These are phyloP conservation scores for Blastobotrys persicus DNA, from an alignment of 1,139 yeast species.

Conservation along the genomic window DNA sequence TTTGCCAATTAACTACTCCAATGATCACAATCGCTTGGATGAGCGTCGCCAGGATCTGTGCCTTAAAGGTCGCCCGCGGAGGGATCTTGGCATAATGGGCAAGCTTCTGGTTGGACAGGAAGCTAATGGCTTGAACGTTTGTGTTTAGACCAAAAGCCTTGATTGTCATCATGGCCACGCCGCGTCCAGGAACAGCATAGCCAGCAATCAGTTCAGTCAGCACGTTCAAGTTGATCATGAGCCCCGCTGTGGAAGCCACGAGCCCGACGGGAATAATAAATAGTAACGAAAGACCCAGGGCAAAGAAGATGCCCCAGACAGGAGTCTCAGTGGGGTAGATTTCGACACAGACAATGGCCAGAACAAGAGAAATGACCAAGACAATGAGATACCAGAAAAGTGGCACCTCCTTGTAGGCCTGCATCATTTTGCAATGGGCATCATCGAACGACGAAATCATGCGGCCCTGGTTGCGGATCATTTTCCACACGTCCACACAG, in stretches of 20 bases:
- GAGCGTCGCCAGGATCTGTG: conserved; percentile 47
- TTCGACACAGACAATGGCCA: conserved; percentile 46
- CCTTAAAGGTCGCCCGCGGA: conserved; percentile 57
- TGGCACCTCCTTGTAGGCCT: conserved; percentile 57
- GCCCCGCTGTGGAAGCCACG: conserved; percentile 52
- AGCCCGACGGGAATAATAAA: conserved; percentile 51
- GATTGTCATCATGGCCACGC: conserved; percentile 53
- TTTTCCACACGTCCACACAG: neutral
- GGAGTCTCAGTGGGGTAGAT: conserved; percentile 48
- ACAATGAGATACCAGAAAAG: conserved; percentile 53
- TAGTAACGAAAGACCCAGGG: conserved; percentile 36
- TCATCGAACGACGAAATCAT: conserved; percentile 6
- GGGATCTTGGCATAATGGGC: conserved; percentile 62
- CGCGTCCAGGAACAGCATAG: conserved; percentile 60
- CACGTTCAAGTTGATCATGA: conserved; percentile 53
- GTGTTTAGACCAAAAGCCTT: conserved; percentile 59
- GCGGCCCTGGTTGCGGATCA: conserved; percentile 5
- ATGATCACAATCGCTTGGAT: conserved; percentile 43
- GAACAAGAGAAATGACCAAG: conserved; percentile 45
- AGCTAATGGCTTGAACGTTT: conserved; percentile 58
- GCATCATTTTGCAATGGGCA: conserved; percentile 55
- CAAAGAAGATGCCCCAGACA: conserved; percentile 55
- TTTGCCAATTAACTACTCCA: conserved; percentile 54
- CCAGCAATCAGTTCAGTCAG: conserved; percentile 56
- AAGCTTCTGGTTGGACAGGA: conserved; percentile 52